Conservation (phyloP, 2,329 filamentous ascomycete species). For the Mycosphaerella sp. region DNA sequence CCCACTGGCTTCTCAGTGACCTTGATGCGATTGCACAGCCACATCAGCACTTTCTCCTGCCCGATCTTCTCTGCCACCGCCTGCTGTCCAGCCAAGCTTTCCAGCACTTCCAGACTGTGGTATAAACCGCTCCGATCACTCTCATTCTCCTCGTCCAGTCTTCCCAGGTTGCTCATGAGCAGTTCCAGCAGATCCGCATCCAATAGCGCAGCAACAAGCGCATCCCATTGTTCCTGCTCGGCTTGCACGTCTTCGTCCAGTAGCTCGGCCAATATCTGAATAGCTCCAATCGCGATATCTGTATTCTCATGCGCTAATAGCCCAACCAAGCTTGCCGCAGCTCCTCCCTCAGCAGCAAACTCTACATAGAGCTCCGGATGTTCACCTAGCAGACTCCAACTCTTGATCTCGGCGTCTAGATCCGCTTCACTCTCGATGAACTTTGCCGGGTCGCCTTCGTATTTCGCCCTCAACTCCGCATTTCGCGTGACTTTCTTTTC, state of each 20-base stretch:
- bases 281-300: constrained; percentile 86
- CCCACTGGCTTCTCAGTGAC: constrained; percentile 60
- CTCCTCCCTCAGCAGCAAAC: constrained; percentile 64
- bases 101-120: constrained; percentile 71
- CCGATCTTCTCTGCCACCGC: constrained; percentile 66
- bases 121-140: constrained; percentile 81
- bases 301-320: constrained; percentile 92
- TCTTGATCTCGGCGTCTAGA: constrained; percentile 81
- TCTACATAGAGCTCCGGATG: constrained; percentile 77
- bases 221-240: constrained; percentile 73
- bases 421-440: constrained; percentile 84
- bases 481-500: constrained; percentile 91
- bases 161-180: constrained; percentile 68
- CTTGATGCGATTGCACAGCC: constrained; percentile 71
- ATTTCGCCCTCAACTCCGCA: constrained; percentile 78
- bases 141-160: constrained; percentile 67
- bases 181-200: constrained; percentile 66
- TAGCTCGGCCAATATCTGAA: constrained; percentile 84
- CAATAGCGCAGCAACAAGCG: constrained; percentile 58
- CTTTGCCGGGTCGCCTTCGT: constrained; percentile 71
- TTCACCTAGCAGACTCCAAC: constrained; percentile 77
- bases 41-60: constrained; percentile 63
- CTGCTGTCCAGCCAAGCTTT: constrained; percentile 72
- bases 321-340: constrained; percentile 67
- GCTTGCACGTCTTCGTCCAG: constrained; percentile 89